A percentile compares a stretch with the other conserved stretches of the same genome.
phyloP scores from a whole-genome alignment of 78 protist genomes.

The Protostelium mycophagum region DNA sequence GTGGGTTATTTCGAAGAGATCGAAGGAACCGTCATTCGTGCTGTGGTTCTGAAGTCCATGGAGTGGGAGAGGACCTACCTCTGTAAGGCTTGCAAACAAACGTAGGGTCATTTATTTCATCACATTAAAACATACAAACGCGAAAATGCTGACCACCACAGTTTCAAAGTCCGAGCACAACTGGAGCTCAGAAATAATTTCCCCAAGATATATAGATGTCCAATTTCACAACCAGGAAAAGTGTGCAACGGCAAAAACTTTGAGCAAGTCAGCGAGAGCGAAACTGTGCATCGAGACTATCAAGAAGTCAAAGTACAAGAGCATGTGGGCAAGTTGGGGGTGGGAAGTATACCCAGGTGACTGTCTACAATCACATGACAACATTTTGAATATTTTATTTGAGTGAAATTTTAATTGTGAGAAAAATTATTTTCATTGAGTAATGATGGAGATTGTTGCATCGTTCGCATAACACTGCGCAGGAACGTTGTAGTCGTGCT shows the following conservation, averaged over 20 bases:
- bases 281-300: slow-evolving; percentile 24
- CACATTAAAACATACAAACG: background rate
- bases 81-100: background rate
- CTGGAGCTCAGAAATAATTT: slow-evolving; percentile 1
- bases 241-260: slow-evolving; percentile 5
- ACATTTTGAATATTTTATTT: too few relatives aligned
- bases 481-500: slow-evolving; percentile 61
- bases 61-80: background rate
- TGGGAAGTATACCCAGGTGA: slow-evolving; percentile 88
- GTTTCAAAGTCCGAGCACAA: background rate
- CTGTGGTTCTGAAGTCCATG: background rate
- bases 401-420: too few relatives aligned
- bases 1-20: slow-evolving; percentile 5
- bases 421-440: too few relatives aligned
- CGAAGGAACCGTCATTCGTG: slow-evolving; percentile 6
- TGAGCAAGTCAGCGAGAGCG: background rate
- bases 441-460: too few relatives aligned
- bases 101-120: background rate
- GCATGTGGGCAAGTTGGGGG: slow-evolving; percentile 56
- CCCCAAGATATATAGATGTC: background rate
- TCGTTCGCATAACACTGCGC: too few relatives aligned
- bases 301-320: slow-evolving; percentile 83
- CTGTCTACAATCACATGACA: background rate
- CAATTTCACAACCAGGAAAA: background rate
- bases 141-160: background rate